phyloP scores from a whole-genome alignment of 2,329 filamentous ascomycete genomes.

The Orbilia blumenaviensis region DNA sequence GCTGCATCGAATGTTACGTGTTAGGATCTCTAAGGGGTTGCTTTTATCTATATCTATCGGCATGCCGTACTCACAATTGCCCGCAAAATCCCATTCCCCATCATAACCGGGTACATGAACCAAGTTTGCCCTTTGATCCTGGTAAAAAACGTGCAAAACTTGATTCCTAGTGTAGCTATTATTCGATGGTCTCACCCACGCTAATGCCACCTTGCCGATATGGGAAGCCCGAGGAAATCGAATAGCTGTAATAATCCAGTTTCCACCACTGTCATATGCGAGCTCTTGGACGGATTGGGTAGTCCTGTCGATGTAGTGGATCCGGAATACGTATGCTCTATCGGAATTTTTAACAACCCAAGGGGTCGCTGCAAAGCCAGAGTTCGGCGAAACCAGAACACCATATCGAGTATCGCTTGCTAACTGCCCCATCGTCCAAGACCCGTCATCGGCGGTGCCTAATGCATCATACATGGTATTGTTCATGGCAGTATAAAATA shows the following conservation, averaged over 20 bases:
- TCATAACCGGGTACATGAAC: slow-evolving; percentile 23
- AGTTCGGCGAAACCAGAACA: slow-evolving; percentile 17
- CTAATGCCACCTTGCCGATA: slow-evolving; percentile 29
- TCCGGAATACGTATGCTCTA: slow-evolving; percentile 1
- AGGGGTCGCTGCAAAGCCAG: slow-evolving; percentile 30
- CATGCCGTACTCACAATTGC: slow-evolving; percentile 20
- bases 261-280: slow-evolving; percentile 5
- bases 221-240: slow-evolving; percentile 2
- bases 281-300: slow-evolving; percentile 37
- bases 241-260: slow-evolving; percentile 18
- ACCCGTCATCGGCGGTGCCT: slow-evolving; percentile 10
- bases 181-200: slow-evolving; percentile 32
- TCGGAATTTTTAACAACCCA: slow-evolving; percentile 7
- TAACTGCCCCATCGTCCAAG: slow-evolving; percentile 31
- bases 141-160: slow-evolving; percentile 36
- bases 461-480: slow-evolving; percentile 40
- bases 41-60: background rate
- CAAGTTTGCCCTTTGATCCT: slow-evolving; percentile 38
- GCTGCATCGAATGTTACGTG: background rate
- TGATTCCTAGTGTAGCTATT: slow-evolving; percentile 33
- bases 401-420: slow-evolving; percentile 33
- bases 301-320: slow-evolving; percentile 32
- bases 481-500: slow-evolving; percentile 44
- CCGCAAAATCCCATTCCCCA: slow-evolving; percentile 18
- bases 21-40: background rate